Percentiles rank a stretch among this genome's conserved stretches.
Evolutionary conservation across 192 early-diverging fungal genomes (phyloP).

Genomic region (Podila minutissima): DNA sequence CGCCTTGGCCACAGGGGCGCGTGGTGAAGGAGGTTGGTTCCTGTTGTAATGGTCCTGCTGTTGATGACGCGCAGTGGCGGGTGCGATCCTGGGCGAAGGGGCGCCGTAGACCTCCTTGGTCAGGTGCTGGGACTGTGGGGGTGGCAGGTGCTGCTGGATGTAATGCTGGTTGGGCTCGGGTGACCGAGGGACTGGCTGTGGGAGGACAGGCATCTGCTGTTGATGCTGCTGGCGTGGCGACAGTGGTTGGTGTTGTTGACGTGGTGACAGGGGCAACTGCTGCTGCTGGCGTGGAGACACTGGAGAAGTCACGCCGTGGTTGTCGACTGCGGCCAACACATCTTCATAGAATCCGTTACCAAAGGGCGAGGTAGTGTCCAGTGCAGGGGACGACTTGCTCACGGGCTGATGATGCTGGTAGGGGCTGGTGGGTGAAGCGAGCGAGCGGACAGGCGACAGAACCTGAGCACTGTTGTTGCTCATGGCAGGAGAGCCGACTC

Average conservation of each 20-base stretch:
- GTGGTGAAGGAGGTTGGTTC: neutral
- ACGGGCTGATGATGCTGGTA: slow-evolving; percentile 15
- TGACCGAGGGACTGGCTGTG: slow-evolving; percentile 9
- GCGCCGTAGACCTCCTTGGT: slow-evolving; percentile 37
- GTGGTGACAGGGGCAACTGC: neutral
- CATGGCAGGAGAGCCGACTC: neutral
- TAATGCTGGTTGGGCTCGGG: neutral
- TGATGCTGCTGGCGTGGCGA: neutral
- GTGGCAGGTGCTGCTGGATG: slow-evolving; percentile 12
- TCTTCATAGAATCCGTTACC: slow-evolving; percentile 47
- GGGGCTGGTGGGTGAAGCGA: slow-evolving; percentile 7
- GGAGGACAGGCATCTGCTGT: slow-evolving; percentile 6
- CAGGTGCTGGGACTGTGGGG: slow-evolving; percentile 1
- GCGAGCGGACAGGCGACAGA: slow-evolving; percentile 16
- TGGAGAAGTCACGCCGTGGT: neutral
- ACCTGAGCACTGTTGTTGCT: neutral
- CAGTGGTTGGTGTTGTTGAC: neutral
- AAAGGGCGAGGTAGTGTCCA: neutral
- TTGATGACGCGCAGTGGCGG: slow-evolving; percentile 6
- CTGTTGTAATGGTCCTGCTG: slow-evolving; percentile 1
- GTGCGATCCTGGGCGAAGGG: slow-evolving; percentile 36
- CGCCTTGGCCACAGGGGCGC: neutral
- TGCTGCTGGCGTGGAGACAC: neutral
- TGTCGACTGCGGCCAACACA: slow-evolving; percentile 41
- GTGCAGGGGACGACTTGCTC: neutral